Evolutionary conservation across 306 rosid species (phyloP).

Genomic region (Gastrolobium bilobum): DNA sequence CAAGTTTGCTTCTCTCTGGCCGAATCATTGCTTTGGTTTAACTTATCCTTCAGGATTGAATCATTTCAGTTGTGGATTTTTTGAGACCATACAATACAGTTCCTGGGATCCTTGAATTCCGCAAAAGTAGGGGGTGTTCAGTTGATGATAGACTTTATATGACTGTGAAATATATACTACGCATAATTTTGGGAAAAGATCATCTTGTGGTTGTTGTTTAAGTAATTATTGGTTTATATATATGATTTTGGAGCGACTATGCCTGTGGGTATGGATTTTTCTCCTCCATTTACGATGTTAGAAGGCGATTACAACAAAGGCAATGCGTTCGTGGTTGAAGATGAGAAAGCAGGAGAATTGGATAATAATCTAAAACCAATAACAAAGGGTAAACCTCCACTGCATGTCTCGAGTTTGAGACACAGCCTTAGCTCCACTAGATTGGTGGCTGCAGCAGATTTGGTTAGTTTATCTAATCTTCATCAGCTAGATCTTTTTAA

Average conservation of each 20-base stretch:
- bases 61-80: background rate
- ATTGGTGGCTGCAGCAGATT: conserved; percentile 58
- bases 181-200: conserved; percentile 4
- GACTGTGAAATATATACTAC: background rate
- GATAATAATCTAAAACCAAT: conserved; percentile 51
- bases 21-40: too few relatives aligned
- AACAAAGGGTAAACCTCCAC: conserved; percentile 70
- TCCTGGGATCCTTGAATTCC: background rate
- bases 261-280: conserved; percentile 68
- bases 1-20: background rate
- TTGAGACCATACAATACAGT: background rate
- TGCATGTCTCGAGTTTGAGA: conserved; percentile 61
- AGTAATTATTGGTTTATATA: conserved; percentile 17
- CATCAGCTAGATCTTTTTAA: background rate
- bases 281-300: conserved; percentile 58
- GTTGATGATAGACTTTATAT: background rate
- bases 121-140: background rate
- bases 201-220: conserved; percentile 10
- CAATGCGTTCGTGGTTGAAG: conserved; percentile 58
- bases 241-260: conserved; percentile 58
- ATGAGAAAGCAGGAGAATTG: conserved; percentile 52
- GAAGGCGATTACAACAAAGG: conserved; percentile 64
- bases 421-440: conserved; percentile 67
- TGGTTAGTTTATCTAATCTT: conserved; percentile 55
- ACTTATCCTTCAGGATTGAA: conserved; percentile 2